Evolutionary conservation across 768 basidiomycete genomes (phyloP).

Genomic region (Lactarius pseudohatsudake): DNA sequence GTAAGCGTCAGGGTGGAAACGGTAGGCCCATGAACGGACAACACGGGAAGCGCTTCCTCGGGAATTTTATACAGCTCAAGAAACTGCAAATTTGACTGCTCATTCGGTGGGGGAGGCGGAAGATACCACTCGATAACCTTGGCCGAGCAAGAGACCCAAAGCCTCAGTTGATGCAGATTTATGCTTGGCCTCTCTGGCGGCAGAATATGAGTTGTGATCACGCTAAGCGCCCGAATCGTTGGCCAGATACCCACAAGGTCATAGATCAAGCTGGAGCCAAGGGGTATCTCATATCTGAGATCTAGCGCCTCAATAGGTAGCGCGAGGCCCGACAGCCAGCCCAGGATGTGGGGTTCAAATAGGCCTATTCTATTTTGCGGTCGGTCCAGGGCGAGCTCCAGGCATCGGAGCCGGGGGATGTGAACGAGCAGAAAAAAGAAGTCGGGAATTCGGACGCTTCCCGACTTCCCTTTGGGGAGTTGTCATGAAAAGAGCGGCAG

Average conservation of each 20-base stretch:
- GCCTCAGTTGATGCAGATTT: constrained; percentile 15
- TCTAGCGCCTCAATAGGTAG: constrained; percentile 14
- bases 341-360: constrained; percentile 3
- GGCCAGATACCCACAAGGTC: constrained; percentile 22
- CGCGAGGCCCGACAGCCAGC: constrained; percentile 19
- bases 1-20: constrained; percentile 15
- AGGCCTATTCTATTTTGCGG: neutral
- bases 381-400: constrained; percentile 1
- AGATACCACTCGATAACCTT: constrained; percentile 14
- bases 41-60: neutral
- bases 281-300: neutral
- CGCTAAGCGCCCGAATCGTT: constrained; percentile 16
- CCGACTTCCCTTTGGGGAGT: neutral
- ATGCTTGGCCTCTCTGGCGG: neutral
- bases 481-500: neutral
- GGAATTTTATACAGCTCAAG: constrained; percentile 1
- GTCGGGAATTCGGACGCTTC: constrained; percentile 9
- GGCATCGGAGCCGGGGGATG: neutral
- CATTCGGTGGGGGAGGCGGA: constrained; percentile 3
- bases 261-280: neutral
- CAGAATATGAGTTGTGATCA: neutral
- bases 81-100: neutral
- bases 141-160: constrained; percentile 8
- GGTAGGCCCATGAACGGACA: constrained; percentile 10
- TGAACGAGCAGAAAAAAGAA: constrained; percentile 14